Evolutionary conservation across 805 yeast species (phyloP).

Genomic region (Zygosaccharomyces gambellarensis): DNA sequence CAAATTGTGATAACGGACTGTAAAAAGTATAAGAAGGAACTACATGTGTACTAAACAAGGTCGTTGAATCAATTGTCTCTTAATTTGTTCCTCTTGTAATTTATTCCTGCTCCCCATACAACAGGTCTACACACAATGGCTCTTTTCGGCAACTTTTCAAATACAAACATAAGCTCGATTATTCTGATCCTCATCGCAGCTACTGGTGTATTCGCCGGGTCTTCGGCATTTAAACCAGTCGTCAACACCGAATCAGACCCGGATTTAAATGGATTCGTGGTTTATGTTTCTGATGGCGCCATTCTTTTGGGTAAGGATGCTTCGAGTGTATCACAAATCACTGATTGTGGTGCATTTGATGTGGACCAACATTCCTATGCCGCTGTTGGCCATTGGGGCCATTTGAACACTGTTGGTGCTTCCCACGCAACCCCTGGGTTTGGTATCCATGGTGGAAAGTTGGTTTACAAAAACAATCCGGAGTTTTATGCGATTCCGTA

Average conservation of each 20-base stretch:
- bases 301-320: background rate
- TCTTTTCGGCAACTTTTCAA: background rate
- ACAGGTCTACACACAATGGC: no score
- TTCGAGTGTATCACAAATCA: background rate
- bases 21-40: no score
- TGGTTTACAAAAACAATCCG: slow-evolving; percentile 33
- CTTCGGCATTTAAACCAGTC: background rate
- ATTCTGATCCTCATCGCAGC: background rate
- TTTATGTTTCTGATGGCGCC: background rate
- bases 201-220: slow-evolving; percentile 6
- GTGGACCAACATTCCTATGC: slow-evolving; percentile 28
- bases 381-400: slow-evolving; percentile 24
- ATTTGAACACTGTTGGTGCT: slow-evolving; percentile 20
- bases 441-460: slow-evolving; percentile 36
- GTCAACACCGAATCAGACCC: background rate
- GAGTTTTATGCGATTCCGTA: slow-evolving; percentile 40
- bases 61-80: no score
- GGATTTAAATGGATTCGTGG: background rate
- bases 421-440: slow-evolving; percentile 35
- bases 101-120: no score
- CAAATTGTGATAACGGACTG: no score
- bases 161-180: background rate
- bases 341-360: background rate
- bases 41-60: no score
- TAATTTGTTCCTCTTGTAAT: no score